Base-by-base conservation (phyloP, 768 basidiomycete genomes). In the Mycena crocata region DNA sequence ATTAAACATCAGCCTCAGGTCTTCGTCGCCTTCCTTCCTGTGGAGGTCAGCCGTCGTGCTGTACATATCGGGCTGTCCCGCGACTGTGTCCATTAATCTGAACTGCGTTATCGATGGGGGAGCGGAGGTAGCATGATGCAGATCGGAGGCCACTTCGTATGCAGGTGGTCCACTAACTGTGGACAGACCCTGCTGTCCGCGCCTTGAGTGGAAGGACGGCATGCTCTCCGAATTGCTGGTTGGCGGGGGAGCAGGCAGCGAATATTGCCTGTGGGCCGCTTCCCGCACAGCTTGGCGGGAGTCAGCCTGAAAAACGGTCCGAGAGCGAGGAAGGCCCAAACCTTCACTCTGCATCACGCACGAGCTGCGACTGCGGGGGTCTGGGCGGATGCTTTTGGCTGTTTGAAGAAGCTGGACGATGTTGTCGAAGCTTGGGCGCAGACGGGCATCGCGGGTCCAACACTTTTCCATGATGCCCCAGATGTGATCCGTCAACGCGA, bases 391-490 rank as follows among this genome's bases (percentile, higher is more conserved):
- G 30, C 40, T 49, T 23, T 40, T 35, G 31, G 24, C 31, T 8
- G 50, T 42, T 42, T 69, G 68, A 1, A 70, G 65, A 12, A 71
- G 54, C 34, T 64, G 66, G 28, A 67, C 65, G 10, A 76, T 39
- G 35, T 72, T 71, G 58, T 73, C 71, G 63, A 76, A 76, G n/a
- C 60, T 76, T 7, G 75, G 75, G 9, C 75, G 70, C 32, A 72
- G 50, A 14, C 72, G 62, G 10, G 75, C 61, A 34, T 74, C 72
- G 14, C 66, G 64, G 54, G 73, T 68, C 75, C 75, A 76, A 12
- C 73, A 68, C 42, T 71, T 71, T 50, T 73, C 74, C 40, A 76
- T 69, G 19, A 75, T 57, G 3, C 67, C 70, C 75, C 75, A 76
- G 2, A 72, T 68, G 37, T 64, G 60, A 42, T 73, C 69, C 5